Evolutionary conservation across 1,284 basidiomycete genomes (phyloP).

Genomic region (Crepidotus sp.): DNA sequence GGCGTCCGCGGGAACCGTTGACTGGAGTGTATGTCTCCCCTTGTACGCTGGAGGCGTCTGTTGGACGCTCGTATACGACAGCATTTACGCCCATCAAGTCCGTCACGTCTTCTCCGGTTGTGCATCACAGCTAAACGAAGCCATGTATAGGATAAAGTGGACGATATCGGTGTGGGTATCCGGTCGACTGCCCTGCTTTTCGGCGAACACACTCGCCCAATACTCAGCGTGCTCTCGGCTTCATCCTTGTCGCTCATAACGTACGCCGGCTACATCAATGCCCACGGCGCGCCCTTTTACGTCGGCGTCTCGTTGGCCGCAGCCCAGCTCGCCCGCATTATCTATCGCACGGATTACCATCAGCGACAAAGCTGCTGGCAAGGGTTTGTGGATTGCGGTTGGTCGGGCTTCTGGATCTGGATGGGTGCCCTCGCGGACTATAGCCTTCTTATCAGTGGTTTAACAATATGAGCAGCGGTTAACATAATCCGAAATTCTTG

Average conservation of each 20-base stretch:
- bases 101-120: constrained; percentile 13
- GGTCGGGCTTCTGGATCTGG: constrained; percentile 86
- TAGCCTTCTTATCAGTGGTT: constrained; percentile 10
- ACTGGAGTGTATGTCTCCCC: constrained; percentile 82
- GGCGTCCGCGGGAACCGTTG: constrained; percentile 74
- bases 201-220: constrained; percentile 64
- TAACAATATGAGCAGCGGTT: background rate
- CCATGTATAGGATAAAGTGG: constrained; percentile 92
- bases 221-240: constrained; percentile 69
- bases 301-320: constrained; percentile 68
- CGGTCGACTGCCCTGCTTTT: constrained; percentile 93
- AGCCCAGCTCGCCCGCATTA: constrained; percentile 73
- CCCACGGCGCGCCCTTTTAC: constrained; percentile 74
- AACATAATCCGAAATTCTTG: background rate
- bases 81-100: constrained; percentile 96
- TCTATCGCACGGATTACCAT: constrained; percentile 76
- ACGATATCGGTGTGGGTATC: constrained; percentile 86
- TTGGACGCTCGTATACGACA: constrained; percentile 97
- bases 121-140: constrained; percentile 1
- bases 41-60: constrained; percentile 85
- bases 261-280: constrained; percentile 73
- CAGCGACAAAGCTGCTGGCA: constrained; percentile 82
- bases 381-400: constrained; percentile 85
- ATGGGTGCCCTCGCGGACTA: constrained; percentile 80
- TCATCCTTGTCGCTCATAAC: constrained; percentile 71